A percentile compares a stretch with the other conserved stretches of the same genome.
Conservation (phyloP, 805 yeast genomes). For the Brettanomyces sp. region DNA sequence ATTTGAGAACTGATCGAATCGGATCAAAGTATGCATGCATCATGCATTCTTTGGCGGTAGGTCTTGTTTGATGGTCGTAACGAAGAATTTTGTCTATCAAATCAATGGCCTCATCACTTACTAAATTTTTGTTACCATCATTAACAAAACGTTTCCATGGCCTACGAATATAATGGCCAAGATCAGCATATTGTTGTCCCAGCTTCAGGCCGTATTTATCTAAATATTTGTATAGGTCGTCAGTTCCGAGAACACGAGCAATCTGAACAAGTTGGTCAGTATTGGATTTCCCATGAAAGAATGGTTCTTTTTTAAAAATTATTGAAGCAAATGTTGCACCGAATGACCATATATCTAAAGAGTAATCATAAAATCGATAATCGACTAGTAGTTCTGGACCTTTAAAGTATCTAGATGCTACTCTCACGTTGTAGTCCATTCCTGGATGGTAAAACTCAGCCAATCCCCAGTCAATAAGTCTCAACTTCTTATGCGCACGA, state of each 20-base stretch:
- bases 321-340: constrained; percentile 92
- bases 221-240: constrained; percentile 60
- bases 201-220: constrained; percentile 62
- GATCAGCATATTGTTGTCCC: constrained; percentile 67
- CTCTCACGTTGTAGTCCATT: constrained; percentile 85
- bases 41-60: constrained; percentile 86
- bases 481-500: constrained; percentile 55
- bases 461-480: constrained; percentile 91
- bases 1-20: constrained; percentile 13
- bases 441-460: constrained; percentile 92
- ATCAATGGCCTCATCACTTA: constrained; percentile 66
- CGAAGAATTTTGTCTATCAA: constrained; percentile 70
- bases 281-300: constrained; percentile 85
- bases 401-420: constrained; percentile 86
- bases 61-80: constrained; percentile 82
- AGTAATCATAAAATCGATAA: constrained; percentile 81
- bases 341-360: constrained; percentile 87
- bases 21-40: constrained; percentile 42
- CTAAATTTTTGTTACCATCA: constrained; percentile 57
- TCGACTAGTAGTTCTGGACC: constrained; percentile 89
- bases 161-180: constrained; percentile 66
- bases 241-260: constrained; percentile 80
- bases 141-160: constrained; percentile 82
- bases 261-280: constrained; percentile 88
- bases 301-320: constrained; percentile 83